Evolutionary conservation across 176 grass and related monocot genomes (phyloP).

Genomic region (Elaeis guineensis): DNA sequence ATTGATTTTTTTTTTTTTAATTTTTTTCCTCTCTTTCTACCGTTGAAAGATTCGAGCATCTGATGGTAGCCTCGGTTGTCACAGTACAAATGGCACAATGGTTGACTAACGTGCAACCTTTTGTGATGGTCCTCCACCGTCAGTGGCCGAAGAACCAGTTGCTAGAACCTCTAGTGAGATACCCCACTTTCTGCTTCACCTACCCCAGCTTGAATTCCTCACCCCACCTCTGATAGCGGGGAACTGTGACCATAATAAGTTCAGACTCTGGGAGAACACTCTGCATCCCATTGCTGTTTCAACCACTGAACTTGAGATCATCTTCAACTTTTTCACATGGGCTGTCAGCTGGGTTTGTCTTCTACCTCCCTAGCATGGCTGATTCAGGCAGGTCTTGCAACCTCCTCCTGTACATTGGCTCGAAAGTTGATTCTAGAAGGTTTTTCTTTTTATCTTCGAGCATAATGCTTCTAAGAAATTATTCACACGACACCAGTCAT

Average conservation of each 20-base stretch:
- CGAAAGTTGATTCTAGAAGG: conserved; percentile 73
- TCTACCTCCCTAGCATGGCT: conserved; percentile 40
- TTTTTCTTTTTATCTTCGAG: conserved; percentile 21
- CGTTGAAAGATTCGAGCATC: not conserved
- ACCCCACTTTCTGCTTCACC: conserved; percentile 57
- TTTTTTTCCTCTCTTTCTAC: not conserved
- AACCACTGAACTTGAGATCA: conserved; percentile 60
- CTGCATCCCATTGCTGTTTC: conserved; percentile 37
- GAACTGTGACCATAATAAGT: conserved; percentile 19
- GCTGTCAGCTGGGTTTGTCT: conserved; percentile 37
- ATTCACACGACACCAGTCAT: conserved; percentile 48
- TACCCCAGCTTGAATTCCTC: conserved; percentile 40
- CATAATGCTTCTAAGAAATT: conserved; percentile 68
- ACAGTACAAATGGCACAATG: not conserved
- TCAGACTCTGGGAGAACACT: conserved; percentile 21
- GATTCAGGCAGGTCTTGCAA: conserved; percentile 29
- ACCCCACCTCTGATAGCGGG: conserved; percentile 28
- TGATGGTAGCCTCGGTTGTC: not conserved
- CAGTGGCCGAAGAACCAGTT: conserved; percentile 16
- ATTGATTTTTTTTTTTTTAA: not conserved
- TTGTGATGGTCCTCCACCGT: conserved; percentile 21
- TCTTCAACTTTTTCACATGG: conserved; percentile 87
- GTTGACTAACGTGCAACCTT: conserved; percentile 21
- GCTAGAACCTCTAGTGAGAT: conserved; percentile 39
- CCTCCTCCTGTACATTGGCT: conserved; percentile 50